A percentile compares a stretch with the other conserved stretches of the same genome.
phyloP scores from a whole-genome alignment of 805 yeast genomes.

The Cyberlindnera mycetangii region DNA sequence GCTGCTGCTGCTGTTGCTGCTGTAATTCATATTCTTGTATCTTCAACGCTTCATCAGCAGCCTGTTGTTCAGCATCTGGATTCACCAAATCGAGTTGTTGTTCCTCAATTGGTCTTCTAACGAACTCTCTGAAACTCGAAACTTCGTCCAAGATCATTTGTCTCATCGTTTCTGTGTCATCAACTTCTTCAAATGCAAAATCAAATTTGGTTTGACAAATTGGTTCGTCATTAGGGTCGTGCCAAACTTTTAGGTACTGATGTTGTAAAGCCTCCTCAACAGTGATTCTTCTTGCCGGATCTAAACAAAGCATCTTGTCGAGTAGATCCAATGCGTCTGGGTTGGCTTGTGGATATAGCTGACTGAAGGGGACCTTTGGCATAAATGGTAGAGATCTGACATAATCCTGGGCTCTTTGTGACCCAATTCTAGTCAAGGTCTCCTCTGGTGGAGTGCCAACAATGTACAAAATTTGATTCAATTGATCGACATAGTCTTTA shows the following conservation, averaged over 20 bases:
- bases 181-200: conserved; percentile 76
- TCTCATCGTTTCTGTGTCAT: conserved; percentile 73
- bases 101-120: conserved; percentile 68
- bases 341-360: conserved; percentile 79
- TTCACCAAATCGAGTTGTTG: conserved; percentile 39
- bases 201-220: conserved; percentile 79
- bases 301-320: conserved; percentile 77
- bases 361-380: conserved; percentile 71
- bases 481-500: conserved; percentile 92
- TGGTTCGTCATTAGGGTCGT: conserved; percentile 90
- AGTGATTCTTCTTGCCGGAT: conserved; percentile 78
- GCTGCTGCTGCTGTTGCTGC: conserved; percentile 18
- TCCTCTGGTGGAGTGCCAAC: conserved; percentile 90
- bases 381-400: conserved; percentile 82
- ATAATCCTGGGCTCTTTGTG: conserved; percentile 87
- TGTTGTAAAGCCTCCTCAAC: conserved; percentile 88
- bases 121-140: conserved; percentile 70
- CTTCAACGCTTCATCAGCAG: conserved; percentile 23
- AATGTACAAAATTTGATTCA: conserved; percentile 80
- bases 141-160: conserved; percentile 81
- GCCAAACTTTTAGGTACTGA: conserved; percentile 88
- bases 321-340: conserved; percentile 83
- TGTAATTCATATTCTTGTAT: conserved; percentile 9
- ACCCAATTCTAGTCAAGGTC: conserved; percentile 68
- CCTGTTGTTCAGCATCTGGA: conserved; percentile 25